A percentile compares a stretch with the other conserved stretches of the same genome.
Conservation (phyloP, 371 early-diverging fungal species). For the Mucor racemosus region DNA sequence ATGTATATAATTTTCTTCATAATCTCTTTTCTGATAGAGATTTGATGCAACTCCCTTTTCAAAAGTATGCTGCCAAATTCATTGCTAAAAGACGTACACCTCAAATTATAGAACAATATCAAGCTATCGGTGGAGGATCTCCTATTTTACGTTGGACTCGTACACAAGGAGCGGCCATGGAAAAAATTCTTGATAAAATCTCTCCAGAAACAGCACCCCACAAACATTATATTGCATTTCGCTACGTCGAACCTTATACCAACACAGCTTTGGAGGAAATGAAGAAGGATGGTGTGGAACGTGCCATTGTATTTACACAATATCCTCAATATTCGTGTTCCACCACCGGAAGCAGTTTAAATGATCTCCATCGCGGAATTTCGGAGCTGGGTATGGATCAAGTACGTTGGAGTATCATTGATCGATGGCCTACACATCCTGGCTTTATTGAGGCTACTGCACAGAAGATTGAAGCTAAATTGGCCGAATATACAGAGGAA, state of each 20-base stretch:
- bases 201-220: slow-evolving; percentile 90
- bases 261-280: slow-evolving; percentile 75
- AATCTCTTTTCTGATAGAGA: slow-evolving; percentile 95
- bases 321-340: slow-evolving; percentile 98
- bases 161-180: slow-evolving; percentile 84
- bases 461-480: slow-evolving; percentile 70
- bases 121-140: slow-evolving; percentile 93
- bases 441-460: slow-evolving; percentile 87
- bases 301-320: slow-evolving; percentile 91
- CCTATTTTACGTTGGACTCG: slow-evolving; percentile 93
- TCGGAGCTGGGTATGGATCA: slow-evolving; percentile 64
- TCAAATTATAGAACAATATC: slow-evolving; percentile 89
- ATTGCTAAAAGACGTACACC: slow-evolving; percentile 89
- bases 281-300: slow-evolving; percentile 80
- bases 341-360: slow-evolving; percentile 93
- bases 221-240: slow-evolving; percentile 90
- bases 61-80: slow-evolving; percentile 71
- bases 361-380: slow-evolving; percentile 80
- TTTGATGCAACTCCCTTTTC: slow-evolving; percentile 90
- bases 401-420: slow-evolving; percentile 91
- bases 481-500: slow-evolving; percentile 69
- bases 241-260: slow-evolving; percentile 89
- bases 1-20: slow-evolving; percentile 82
- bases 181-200: slow-evolving; percentile 72
- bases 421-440: slow-evolving; percentile 91